Conservation (phyloP, 139 green algal genomes). For the Volvox africanus region DNA sequence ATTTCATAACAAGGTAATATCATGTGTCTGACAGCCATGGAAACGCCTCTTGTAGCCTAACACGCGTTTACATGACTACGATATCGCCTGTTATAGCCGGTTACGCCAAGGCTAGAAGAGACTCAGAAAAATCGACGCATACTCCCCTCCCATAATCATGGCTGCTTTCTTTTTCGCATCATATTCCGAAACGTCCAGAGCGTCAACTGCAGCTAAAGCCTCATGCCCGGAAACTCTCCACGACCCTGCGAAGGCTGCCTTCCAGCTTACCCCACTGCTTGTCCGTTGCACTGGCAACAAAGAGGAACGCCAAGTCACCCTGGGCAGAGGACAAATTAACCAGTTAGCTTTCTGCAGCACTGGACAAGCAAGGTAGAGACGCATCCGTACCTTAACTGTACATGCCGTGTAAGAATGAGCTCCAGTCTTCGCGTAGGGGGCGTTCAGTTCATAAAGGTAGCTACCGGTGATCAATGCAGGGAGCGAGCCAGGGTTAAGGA, state of each 20-base stretch:
- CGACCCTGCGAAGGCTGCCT: neutral
- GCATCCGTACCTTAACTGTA: constrained; percentile 74
- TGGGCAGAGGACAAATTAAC: neutral
- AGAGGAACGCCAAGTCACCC: constrained; percentile 70
- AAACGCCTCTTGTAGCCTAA: too few relatives aligned
- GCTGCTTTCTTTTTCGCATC: too few relatives aligned
- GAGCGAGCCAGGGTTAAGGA: too few relatives aligned
- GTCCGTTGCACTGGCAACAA: constrained; percentile 74
- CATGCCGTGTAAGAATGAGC: constrained; percentile 70
- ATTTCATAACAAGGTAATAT: too few relatives aligned
- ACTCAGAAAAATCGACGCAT: too few relatives aligned
- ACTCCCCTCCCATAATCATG: too few relatives aligned
- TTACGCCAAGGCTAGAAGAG: too few relatives aligned
- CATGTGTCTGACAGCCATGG: too few relatives aligned
- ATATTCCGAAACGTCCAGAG: neutral
- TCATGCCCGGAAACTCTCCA: constrained; percentile 45
- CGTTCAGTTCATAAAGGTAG: constrained; percentile 61
- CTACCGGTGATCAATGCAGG: neutral
- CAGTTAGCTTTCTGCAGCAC: neutral
- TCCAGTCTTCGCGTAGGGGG: constrained; percentile 66
- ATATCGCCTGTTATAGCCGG: too few relatives aligned
- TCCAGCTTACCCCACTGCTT: constrained; percentile 78
- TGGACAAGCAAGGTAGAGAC: neutral
- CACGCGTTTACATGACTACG: too few relatives aligned
- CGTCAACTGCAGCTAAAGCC: neutral